Conservation (phyloP, 139 green algal species). For the Asterochloris sp. region DNA sequence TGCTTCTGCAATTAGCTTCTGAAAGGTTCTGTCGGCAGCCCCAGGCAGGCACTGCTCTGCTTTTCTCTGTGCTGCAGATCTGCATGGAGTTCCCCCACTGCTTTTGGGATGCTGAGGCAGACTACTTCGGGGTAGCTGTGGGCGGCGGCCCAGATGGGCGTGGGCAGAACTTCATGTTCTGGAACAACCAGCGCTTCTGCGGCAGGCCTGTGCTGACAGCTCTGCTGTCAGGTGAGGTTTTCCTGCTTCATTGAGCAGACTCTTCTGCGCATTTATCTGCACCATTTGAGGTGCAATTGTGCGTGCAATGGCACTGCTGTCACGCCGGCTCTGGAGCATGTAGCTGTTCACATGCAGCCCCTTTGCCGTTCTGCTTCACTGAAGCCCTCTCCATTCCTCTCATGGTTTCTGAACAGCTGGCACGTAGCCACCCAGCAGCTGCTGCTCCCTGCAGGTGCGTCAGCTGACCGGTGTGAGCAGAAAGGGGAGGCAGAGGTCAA, state of each 20-base stretch:
- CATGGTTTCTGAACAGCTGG: too few species aligned
- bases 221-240: conserved; percentile 46
- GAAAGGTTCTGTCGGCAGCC: too few species aligned
- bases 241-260: neutral
- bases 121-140: conserved; percentile 76
- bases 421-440: too few species aligned
- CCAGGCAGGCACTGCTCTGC: too few species aligned
- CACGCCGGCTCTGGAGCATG: too few species aligned
- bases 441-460: too few species aligned
- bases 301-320: too few species aligned
- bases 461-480: neutral
- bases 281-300: neutral
- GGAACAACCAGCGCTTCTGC: conserved; percentile 68
- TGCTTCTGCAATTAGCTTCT: too few species aligned
- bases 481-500: conserved; percentile 20
- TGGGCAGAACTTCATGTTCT: conserved; percentile 82
- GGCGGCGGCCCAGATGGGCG: conserved; percentile 27
- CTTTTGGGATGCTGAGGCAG: conserved; percentile 73
- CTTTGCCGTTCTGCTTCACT: too few species aligned
- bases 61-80: conserved; percentile 32
- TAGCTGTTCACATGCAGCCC: too few species aligned
- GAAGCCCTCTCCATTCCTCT: too few species aligned
- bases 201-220: conserved; percentile 43
- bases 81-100: conserved; percentile 72
- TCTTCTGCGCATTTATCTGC: neutral